phyloP scores from a whole-genome alignment of 1,284 basidiomycete genomes.

The Cryptococcus depauperatus region DNA sequence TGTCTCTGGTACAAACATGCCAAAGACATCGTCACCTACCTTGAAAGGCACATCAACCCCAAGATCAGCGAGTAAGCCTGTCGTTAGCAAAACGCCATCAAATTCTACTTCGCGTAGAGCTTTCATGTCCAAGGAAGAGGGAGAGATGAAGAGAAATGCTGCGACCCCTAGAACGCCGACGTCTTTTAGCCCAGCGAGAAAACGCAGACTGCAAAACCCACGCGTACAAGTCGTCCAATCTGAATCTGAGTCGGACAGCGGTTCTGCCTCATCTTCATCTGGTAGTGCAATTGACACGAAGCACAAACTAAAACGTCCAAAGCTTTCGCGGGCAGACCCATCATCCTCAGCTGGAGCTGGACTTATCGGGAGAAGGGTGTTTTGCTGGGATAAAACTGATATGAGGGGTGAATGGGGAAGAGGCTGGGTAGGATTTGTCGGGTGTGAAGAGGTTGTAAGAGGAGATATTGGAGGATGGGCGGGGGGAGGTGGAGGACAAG shows the following conservation, averaged over 20 bases:
- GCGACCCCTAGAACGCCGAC: conserved; percentile 4
- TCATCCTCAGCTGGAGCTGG: conserved; percentile 14
- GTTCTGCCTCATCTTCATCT: conserved; percentile 5
- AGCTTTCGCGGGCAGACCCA: conserved; percentile 2
- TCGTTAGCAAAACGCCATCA: not conserved
- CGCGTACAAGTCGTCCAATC: conserved; percentile 10
- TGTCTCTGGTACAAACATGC: not conserved
- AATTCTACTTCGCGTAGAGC: not conserved
- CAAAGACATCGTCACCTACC: not conserved
- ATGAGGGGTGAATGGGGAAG: conserved; percentile 34
- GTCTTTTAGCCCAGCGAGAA: conserved; percentile 1
- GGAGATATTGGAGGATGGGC: conserved; percentile 27
- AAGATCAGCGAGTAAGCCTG: not conserved
- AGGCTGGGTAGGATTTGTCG: conserved; percentile 36
- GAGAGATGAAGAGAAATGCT: not conserved
- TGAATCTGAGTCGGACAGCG: conserved; percentile 14
- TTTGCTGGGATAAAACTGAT: conserved; percentile 27
- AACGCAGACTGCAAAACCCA: conserved; percentile 11
- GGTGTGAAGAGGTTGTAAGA: conserved; percentile 28
- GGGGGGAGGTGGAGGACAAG: conserved; percentile 15
- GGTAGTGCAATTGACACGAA: conserved; percentile 21
- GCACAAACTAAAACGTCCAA: conserved; percentile 12
- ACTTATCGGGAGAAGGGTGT: conserved; percentile 19
- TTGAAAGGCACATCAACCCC: not conserved
- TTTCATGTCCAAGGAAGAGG: not conserved